Percentiles rank a stretch among this genome's conserved stretches.
Evolutionary conservation across 352 stramenopile genomes (phyloP).

Genomic region (Phytophthora fragariaefolia): DNA sequence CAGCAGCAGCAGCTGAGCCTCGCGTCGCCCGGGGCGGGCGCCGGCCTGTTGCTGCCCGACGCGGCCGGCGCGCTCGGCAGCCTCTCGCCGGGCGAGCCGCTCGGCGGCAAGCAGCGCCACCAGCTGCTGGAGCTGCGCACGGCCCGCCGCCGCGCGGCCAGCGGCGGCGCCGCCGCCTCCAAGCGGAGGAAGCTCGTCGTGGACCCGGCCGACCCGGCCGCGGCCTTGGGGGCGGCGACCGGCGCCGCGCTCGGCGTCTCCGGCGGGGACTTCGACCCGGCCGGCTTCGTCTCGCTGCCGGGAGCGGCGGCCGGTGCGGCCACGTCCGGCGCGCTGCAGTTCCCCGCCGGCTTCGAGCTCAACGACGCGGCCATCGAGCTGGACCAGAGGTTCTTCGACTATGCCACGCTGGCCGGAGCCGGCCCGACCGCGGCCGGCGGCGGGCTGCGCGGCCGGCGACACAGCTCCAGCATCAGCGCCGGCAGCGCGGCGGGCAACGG

Average conservation of each 20-base stretch:
- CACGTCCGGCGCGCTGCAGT: conserved; percentile 48
- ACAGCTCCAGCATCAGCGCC: conserved; percentile 37
- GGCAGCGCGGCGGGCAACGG: conserved; percentile 5
- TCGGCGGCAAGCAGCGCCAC: conserved; percentile 42
- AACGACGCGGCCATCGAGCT: conserved; percentile 54
- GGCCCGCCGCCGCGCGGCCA: conserved; percentile 47
- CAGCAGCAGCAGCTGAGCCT: conserved; percentile 18
- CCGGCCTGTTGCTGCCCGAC: conserved; percentile 21
- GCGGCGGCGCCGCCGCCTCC: conserved; percentile 9
- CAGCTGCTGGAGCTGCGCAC: conserved; percentile 71
- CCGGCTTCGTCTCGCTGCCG: conserved; percentile 61
- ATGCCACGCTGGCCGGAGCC: conserved; percentile 1
- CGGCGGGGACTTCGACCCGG: conserved; percentile 66
- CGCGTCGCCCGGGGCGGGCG: conserved; percentile 13
- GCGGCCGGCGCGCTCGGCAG: conserved; percentile 37
- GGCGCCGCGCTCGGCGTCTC: not conserved
- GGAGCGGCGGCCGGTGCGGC: conserved; percentile 19
- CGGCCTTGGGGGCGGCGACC: conserved; percentile 1
- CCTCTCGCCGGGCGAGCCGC: conserved; percentile 53
- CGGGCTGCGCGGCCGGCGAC: conserved; percentile 31
- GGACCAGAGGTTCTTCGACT: conserved; percentile 58
- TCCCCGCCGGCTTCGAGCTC: conserved; percentile 64
- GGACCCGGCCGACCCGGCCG: conserved; percentile 36
- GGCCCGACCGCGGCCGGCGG: conserved; percentile 8
- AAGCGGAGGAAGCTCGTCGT: conserved; percentile 56